Conservation (phyloP, 2,329 filamentous ascomycete species). For the Hypoxylon rubiginosum region DNA sequence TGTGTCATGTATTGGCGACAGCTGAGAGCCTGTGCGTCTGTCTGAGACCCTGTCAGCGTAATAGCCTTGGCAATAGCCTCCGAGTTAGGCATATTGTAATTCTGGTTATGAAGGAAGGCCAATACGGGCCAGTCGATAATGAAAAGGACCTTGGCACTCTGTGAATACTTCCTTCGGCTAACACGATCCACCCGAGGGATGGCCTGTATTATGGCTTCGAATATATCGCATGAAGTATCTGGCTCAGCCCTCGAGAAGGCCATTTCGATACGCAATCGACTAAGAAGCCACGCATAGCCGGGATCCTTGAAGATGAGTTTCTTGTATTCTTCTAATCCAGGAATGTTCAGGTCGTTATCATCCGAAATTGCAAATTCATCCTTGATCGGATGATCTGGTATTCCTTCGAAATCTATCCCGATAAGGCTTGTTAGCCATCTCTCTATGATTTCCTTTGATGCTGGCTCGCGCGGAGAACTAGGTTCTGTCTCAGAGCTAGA, state of each 20-base stretch:
- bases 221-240: conserved; percentile 7
- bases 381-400: not conserved
- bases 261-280: conserved; percentile 18
- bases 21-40: conserved; percentile 27
- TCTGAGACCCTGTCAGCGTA: conserved; percentile 23
- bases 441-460: conserved; percentile 1
- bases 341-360: not conserved
- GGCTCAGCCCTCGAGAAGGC: not conserved
- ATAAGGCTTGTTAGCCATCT: not conserved
- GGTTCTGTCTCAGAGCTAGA: too few species aligned
- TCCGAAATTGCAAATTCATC: not conserved
- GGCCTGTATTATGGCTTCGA: not conserved
- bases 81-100: conserved; percentile 5
- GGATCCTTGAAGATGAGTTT: conserved; percentile 11
- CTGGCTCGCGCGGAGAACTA: not conserved
- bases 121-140: conserved; percentile 23
- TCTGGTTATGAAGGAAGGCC: conserved; percentile 18
- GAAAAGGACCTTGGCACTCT: conserved; percentile 13
- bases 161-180: conserved; percentile 5
- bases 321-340: conserved; percentile 9
- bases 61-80: conserved; percentile 20
- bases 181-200: not conserved
- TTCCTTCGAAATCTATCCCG: not conserved
- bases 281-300: conserved; percentile 26
- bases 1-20: conserved; percentile 29